These are phyloP conservation scores for Stellera chamaejasme DNA, from an alignment of 345 rosid species.

Conservation along the genomic window DNA sequence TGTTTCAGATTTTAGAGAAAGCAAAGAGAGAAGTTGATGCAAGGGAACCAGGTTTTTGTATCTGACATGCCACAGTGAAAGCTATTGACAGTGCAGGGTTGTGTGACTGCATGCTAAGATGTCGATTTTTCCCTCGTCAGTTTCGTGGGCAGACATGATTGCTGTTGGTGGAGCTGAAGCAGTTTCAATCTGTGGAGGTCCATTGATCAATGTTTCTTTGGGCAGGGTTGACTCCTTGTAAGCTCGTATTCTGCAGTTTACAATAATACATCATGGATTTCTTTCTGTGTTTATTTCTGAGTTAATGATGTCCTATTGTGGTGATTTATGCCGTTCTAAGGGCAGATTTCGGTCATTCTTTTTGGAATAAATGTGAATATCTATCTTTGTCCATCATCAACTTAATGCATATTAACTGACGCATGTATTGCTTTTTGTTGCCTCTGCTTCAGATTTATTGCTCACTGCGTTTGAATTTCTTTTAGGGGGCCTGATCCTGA, in stretches of 20 bases:
- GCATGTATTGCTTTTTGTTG: neutral
- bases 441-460: neutral
- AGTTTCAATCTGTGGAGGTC: slow-evolving; percentile 89
- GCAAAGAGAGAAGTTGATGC: slow-evolving; percentile 69
- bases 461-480: slow-evolving; percentile 3
- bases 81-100: slow-evolving; percentile 8
- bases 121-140: slow-evolving; percentile 32
- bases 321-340: too few relatives aligned
- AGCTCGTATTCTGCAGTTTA: slow-evolving; percentile 18
- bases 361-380: neutral
- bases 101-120: slow-evolving; percentile 16
- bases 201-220: slow-evolving; percentile 49
- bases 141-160: slow-evolving; percentile 95
- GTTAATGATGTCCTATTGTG: neutral
- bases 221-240: slow-evolving; percentile 80
- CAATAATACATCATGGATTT: neutral
- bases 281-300: neutral
- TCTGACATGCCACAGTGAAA: slow-evolving; percentile 13
- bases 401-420: neutral
- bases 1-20: slow-evolving; percentile 64
- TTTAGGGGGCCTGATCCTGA: slow-evolving; percentile 73
- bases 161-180: slow-evolving; percentile 90
- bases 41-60: slow-evolving; percentile 44
- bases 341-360: neutral
- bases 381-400: neutral